These are phyloP conservation scores for Fusarium sambucinum DNA, from an alignment of 2,329 filamentous ascomycete genomes.

Conservation along the genomic window DNA sequence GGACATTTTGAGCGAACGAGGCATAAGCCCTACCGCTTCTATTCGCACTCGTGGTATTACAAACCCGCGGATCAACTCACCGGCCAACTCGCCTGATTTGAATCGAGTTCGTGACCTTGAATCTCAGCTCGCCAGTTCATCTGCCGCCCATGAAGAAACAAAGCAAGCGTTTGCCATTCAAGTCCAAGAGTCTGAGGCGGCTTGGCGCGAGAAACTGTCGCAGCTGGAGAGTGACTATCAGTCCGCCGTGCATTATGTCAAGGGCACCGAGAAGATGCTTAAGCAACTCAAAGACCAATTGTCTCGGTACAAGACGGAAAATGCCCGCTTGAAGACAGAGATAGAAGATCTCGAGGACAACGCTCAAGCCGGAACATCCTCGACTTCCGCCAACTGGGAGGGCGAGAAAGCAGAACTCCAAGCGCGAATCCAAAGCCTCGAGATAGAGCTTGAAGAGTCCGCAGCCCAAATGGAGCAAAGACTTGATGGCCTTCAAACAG, in stretches of 20 bases:
- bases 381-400: conserved; percentile 75
- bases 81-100: conserved; percentile 86
- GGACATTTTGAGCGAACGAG: conserved; percentile 89
- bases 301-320: conserved; percentile 89
- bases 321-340: conserved; percentile 83
- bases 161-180: conserved; percentile 81
- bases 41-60: conserved; percentile 79
- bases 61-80: conserved; percentile 78
- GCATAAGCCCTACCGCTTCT: conserved; percentile 80
- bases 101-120: conserved; percentile 86
- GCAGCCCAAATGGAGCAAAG: conserved; percentile 77
- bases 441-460: conserved; percentile 75
- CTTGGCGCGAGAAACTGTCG: conserved; percentile 91
- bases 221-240: conserved; percentile 98
- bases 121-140: conserved; percentile 81
- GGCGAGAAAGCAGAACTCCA: conserved; percentile 76
- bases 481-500: conserved; percentile 74
- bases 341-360: conserved; percentile 75
- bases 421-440: conserved; percentile 74
- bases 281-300: conserved; percentile 98
- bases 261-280: conserved; percentile 98
- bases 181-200: conserved; percentile 85
- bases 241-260: conserved; percentile 97
- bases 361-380: conserved; percentile 54
- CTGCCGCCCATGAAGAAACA: conserved; percentile 87